Conservation (phyloP, 768 basidiomycete species). For the Podaxis sp. region DNA sequence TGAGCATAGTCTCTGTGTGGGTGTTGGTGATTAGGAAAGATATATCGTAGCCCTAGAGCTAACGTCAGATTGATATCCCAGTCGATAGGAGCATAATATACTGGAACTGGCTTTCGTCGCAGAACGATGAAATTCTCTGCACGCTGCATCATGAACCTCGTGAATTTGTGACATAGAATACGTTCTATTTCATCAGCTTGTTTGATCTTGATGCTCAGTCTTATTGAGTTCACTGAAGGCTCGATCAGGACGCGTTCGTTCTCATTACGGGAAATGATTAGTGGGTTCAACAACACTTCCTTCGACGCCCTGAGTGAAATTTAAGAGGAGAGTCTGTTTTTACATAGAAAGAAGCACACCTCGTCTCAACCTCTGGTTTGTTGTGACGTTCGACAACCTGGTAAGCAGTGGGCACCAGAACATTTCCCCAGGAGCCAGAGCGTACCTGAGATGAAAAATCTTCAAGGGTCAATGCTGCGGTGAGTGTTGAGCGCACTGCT, state of each 20-base stretch:
- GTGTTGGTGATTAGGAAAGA: constrained; percentile 97
- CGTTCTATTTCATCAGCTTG: constrained; percentile 99
- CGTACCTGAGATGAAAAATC: constrained; percentile 95
- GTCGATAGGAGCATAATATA: constrained; percentile 29
- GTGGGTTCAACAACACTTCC: constrained; percentile 90
- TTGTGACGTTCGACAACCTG: constrained; percentile 97
- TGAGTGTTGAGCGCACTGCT: constrained; percentile 92
- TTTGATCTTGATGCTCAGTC: constrained; percentile 97
- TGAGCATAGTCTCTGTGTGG: constrained; percentile 97
- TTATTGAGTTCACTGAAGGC: constrained; percentile 94
- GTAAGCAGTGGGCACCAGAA: constrained; percentile 16
- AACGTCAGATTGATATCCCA: background rate
- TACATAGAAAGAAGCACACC: constrained; percentile 38
- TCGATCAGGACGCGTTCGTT: constrained; percentile 97
- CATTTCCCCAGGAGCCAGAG: constrained; percentile 10
- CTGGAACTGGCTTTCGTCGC: constrained; percentile 88
- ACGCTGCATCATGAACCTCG: constrained; percentile 97
- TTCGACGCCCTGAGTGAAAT: constrained; percentile 64
- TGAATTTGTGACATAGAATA: constrained; percentile 97
- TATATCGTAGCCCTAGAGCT: constrained; percentile 88
- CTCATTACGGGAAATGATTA: constrained; percentile 95
- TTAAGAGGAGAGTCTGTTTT: constrained; percentile 4
- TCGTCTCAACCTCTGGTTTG: constrained; percentile 91
- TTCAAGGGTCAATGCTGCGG: constrained; percentile 95
- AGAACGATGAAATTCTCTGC: constrained; percentile 97